These are phyloP conservation scores for Paratinospora sagittata DNA, from an alignment of 164 flowering plant species.

Conservation along the genomic window DNA sequence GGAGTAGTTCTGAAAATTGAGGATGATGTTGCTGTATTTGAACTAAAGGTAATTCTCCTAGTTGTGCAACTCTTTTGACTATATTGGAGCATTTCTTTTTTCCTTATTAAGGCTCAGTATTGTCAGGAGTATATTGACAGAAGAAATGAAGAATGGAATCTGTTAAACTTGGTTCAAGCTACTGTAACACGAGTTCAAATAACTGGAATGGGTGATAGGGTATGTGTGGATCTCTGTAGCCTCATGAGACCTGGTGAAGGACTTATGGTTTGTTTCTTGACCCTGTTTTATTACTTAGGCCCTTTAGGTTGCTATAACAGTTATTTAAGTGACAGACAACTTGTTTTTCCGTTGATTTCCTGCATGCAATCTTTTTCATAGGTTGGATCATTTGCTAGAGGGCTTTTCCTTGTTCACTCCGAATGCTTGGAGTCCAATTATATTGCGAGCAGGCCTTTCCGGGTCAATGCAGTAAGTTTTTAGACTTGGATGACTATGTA, in stretches of 20 bases:
- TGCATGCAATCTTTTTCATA: conserved; percentile 14
- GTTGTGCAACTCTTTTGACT: neutral
- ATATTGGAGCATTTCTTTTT: conserved; percentile 15
- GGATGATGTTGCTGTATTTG: conserved; percentile 49
- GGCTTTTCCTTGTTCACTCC: conserved; percentile 88
- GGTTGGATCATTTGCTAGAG: conserved; percentile 95
- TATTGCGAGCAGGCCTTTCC: conserved; percentile 91
- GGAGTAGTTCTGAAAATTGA: conserved; percentile 79
- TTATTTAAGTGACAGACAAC: neutral
- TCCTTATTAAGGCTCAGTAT: conserved; percentile 13
- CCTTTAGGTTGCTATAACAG: neutral
- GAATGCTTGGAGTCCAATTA: conserved; percentile 90
- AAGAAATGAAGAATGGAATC: conserved; percentile 48
- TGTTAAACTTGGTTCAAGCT: conserved; percentile 51
- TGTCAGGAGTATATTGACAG: conserved; percentile 75
- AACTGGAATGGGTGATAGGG: conserved; percentile 92
- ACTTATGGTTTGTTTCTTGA: conserved; percentile 55
- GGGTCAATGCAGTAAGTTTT: conserved; percentile 83
- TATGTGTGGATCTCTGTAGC: conserved; percentile 90
- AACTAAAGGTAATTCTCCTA: conserved; percentile 53
- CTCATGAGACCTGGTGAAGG: conserved; percentile 96
- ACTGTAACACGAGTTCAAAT: conserved; percentile 47
- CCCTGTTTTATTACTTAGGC: neutral
- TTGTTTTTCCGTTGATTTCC: neutral
- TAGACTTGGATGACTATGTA: conserved; percentile 7